These are phyloP conservation scores for Penicillium decumbens DNA, from an alignment of 2,329 filamentous ascomycete species.

Conservation along the genomic window DNA sequence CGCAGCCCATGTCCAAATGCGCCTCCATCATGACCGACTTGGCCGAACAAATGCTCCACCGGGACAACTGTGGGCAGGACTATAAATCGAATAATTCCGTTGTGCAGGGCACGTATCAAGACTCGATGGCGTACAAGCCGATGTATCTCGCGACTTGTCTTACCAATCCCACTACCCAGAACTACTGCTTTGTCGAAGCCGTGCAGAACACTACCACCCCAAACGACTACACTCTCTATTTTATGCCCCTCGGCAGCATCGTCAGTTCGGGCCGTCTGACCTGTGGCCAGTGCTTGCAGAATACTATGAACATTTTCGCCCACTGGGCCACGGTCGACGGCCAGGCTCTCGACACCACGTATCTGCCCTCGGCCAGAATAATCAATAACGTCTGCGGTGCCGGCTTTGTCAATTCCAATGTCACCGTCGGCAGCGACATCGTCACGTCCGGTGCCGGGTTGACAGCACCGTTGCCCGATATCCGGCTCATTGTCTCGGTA, in stretches of 20 bases:
- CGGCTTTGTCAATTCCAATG: conserved; percentile 50
- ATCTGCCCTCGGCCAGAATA: conserved; percentile 64
- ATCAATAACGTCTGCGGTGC: conserved; percentile 63
- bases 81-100: conserved; percentile 62
- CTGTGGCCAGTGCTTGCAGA: conserved; percentile 70
- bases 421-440: conserved; percentile 28
- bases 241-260: conserved; percentile 69
- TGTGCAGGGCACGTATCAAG: conserved; percentile 69
- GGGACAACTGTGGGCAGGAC: conserved; percentile 67
- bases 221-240: conserved; percentile 76
- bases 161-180: conserved; percentile 58
- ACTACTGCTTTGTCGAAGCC: conserved; percentile 78
- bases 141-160: conserved; percentile 79
- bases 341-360: conserved; percentile 65
- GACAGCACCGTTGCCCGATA: conserved; percentile 2
- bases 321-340: conserved; percentile 61
- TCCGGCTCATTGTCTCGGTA: conserved; percentile 4
- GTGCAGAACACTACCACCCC: conserved; percentile 69
- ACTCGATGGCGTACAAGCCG: conserved; percentile 70
- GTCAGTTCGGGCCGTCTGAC: conserved; percentile 65
- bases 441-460: conserved; percentile 12
- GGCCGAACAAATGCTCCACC: conserved; percentile 59
- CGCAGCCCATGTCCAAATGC: conserved; percentile 63
- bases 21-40: conserved; percentile 59
- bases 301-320: conserved; percentile 79